Evolutionary conservation across 352 stramenopile species (phyloP).

Genomic region (Phytophthora kernoviae): DNA sequence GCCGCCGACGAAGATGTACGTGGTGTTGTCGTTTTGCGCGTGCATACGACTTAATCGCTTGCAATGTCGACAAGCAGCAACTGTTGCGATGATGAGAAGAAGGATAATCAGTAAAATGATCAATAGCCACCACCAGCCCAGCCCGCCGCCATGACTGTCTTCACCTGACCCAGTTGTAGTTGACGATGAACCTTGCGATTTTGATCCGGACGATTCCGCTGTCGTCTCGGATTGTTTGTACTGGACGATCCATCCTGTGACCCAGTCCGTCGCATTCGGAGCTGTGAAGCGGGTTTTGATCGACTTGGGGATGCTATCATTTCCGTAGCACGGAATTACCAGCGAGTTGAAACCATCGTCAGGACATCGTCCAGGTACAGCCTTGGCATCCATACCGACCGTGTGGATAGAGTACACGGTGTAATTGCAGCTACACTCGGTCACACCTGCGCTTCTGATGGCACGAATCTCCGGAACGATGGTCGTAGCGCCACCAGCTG

Average conservation of each 20-base stretch:
- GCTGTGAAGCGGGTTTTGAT: constrained; percentile 12
- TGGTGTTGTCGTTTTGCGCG: constrained; percentile 22
- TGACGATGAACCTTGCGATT: constrained; percentile 20
- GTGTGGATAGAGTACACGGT: constrained; percentile 30
- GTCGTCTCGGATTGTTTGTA: constrained; percentile 2
- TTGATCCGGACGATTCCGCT: constrained; percentile 11
- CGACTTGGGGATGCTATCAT: constrained; percentile 8
- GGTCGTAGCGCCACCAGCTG: constrained; percentile 12
- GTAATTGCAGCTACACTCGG: constrained; percentile 17
- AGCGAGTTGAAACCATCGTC: constrained; percentile 23
- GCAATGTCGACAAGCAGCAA: constrained; percentile 27
- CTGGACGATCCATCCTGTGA: constrained; percentile 32
- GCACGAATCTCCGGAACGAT: constrained; percentile 21
- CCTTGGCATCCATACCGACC: not conserved
- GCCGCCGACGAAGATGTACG: constrained; percentile 32
- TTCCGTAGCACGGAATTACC: constrained; percentile 42
- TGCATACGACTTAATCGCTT: constrained; percentile 27
- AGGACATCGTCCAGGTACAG: constrained; percentile 14
- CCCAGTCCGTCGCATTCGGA: constrained; percentile 21
- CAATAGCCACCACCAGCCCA: constrained; percentile 28
- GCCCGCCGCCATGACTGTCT: not conserved
- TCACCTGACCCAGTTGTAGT: constrained; percentile 13
- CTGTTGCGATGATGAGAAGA: constrained; percentile 23
- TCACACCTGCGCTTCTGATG: constrained; percentile 14
- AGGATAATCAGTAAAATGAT: constrained; percentile 25